Evolutionary conservation across 352 stramenopile genomes (phyloP).

Genomic region (Phytophthora hibernalis): DNA sequence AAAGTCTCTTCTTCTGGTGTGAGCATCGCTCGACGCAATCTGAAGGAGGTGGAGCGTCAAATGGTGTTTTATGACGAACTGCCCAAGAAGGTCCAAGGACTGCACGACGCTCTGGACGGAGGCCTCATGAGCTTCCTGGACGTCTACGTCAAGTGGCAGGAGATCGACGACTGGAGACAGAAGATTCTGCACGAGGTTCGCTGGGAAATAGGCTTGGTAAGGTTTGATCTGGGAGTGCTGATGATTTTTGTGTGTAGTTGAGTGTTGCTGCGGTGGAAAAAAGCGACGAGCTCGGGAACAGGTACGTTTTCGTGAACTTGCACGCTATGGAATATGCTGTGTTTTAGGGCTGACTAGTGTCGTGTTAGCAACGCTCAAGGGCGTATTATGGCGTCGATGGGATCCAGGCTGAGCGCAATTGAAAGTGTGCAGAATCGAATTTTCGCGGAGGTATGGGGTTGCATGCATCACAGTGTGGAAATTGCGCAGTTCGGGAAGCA

Average conservation of each 20-base stretch:
- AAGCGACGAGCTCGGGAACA: conserved; percentile 75
- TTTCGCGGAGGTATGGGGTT: conserved; percentile 77
- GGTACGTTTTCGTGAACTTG: conserved; percentile 27
- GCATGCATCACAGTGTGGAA: conserved; percentile 85
- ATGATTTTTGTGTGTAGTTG: conserved; percentile 44
- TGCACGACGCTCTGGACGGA: conserved; percentile 60
- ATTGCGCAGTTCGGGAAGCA: conserved; percentile 80
- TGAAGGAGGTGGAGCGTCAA: conserved; percentile 82
- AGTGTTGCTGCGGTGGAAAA: conserved; percentile 65
- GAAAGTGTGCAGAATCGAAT: conserved; percentile 72
- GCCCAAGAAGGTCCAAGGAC: conserved; percentile 61
- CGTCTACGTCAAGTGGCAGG: conserved; percentile 74
- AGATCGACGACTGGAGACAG: conserved; percentile 84
- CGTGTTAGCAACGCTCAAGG: conserved; percentile 62
- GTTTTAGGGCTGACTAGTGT: neutral
- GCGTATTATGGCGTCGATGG: conserved; percentile 76
- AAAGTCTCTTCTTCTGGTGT: conserved; percentile 75
- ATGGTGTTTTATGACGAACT: conserved; percentile 88
- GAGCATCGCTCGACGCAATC: conserved; percentile 81
- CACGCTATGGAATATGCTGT: neutral
- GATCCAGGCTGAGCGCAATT: conserved; percentile 63
- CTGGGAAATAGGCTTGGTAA: neutral
- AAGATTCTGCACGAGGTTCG: conserved; percentile 82
- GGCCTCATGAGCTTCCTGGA: conserved; percentile 59
- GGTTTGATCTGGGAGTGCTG: neutral